Percentiles rank a stretch among this genome's conserved stretches.
Conservation (phyloP, 1,139 yeast species). For the Sugiyamaella neomexicana region DNA sequence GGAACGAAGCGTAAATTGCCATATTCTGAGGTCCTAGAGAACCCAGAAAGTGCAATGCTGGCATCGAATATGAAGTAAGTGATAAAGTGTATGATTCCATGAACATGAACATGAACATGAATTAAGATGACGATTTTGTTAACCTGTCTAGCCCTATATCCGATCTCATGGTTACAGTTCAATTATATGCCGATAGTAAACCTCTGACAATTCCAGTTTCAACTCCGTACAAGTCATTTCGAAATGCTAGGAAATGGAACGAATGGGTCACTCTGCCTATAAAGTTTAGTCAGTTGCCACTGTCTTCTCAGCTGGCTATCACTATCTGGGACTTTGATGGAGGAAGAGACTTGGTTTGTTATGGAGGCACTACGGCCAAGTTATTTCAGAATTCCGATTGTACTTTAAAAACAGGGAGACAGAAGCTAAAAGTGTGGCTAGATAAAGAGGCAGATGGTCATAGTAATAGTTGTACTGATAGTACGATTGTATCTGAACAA, state of each 20-base stretch:
- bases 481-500: slow-evolving; percentile 32
- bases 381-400: slow-evolving; percentile 55
- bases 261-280: slow-evolving; percentile 73
- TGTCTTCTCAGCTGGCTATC: slow-evolving; percentile 59
- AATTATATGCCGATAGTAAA: slow-evolving; percentile 61
- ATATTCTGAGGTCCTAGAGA: slow-evolving; percentile 54
- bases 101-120: too few species aligned
- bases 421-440: slow-evolving; percentile 49
- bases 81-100: neutral
- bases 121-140: too few species aligned
- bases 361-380: slow-evolving; percentile 59
- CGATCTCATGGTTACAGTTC: slow-evolving; percentile 63
- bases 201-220: slow-evolving; percentile 67
- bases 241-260: slow-evolving; percentile 49
- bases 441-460: slow-evolving; percentile 41
- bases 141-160: slow-evolving; percentile 45
- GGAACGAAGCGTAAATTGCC: slow-evolving; percentile 51
- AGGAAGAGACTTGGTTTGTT: slow-evolving; percentile 50
- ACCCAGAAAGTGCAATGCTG: slow-evolving; percentile 45
- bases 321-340: slow-evolving; percentile 67
- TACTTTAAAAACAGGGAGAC: slow-evolving; percentile 58
- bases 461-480: slow-evolving; percentile 35
- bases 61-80: slow-evolving; percentile 28
- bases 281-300: slow-evolving; percentile 64
- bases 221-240: slow-evolving; percentile 64